Conservation (phyloP, 129 eudicot species). For the Ambrosia artemisiifolia region DNA sequence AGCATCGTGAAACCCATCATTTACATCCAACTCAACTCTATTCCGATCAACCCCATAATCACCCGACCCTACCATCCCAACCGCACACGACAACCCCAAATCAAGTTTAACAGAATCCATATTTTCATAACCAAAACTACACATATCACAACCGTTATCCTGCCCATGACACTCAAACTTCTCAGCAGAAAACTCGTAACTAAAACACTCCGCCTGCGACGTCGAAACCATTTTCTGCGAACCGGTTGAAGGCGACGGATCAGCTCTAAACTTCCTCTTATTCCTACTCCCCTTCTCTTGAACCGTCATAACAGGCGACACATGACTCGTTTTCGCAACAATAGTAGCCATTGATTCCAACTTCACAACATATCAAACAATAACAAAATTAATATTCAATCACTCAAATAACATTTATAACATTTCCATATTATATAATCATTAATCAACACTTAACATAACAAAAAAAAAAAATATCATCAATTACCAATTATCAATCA, state of each 20-base stretch:
- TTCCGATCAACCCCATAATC: conserved; percentile 39
- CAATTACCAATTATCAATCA: too few species aligned
- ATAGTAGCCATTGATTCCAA: conserved; percentile 58
- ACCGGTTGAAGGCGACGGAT: conserved; percentile 57
- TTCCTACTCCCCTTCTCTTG: conserved; percentile 85
- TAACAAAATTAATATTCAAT: not conserved
- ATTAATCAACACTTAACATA: not conserved
- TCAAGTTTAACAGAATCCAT: conserved; percentile 59
- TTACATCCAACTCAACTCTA: conserved; percentile 34
- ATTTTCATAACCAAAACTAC: conserved; percentile 41
- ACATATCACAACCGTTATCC: conserved; percentile 49
- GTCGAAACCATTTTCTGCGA: conserved; percentile 37
- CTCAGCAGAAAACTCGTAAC: conserved; percentile 70
- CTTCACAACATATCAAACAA: conserved; percentile 35
- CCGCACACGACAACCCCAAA: conserved; percentile 57
- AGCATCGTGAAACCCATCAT: conserved; percentile 54
- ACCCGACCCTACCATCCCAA: conserved; percentile 34
- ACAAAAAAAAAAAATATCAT: too few species aligned
- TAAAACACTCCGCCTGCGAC: conserved; percentile 41
- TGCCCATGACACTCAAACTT: conserved; percentile 53
- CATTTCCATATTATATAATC: not conserved
- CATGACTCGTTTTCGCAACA: conserved; percentile 59
- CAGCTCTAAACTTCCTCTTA: conserved; percentile 80
- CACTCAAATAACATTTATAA: not conserved
- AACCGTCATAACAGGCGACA: conserved; percentile 38